phyloP scores from a whole-genome alignment of 2,329 filamentous ascomycete genomes.

The Xylaria sp. region DNA sequence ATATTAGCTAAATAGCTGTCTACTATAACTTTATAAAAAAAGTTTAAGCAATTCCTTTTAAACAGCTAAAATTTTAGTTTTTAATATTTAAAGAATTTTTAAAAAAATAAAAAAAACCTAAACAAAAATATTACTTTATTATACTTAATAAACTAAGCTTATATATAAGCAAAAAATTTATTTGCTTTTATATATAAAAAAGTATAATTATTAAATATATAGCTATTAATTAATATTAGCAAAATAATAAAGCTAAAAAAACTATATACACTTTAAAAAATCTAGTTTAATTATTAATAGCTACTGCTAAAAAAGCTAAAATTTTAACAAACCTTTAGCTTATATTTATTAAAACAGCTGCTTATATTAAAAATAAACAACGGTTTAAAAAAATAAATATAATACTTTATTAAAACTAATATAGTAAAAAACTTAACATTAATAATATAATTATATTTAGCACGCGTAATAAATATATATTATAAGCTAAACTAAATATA shows the following conservation, averaged over 20 bases:
- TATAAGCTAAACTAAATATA: no score
- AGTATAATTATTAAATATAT: not conserved
- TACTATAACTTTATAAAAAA: not conserved
- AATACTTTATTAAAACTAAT: not conserved
- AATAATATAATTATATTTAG: not conserved
- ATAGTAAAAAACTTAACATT: not conserved
- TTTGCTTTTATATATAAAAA: not conserved
- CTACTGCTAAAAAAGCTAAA: not conserved
- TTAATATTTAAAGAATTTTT: not conserved
- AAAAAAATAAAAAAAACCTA: not conserved
- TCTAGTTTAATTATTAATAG: not conserved
- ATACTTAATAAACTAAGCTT: not conserved
- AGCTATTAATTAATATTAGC: not conserved
- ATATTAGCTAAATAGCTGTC: not conserved
- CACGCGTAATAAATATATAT: not conserved
- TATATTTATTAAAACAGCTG: not conserved
- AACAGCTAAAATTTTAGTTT: not conserved
- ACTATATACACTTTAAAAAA: not conserved
- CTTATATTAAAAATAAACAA: not conserved
- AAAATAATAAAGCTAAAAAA: not conserved
- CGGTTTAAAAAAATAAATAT: not conserved
- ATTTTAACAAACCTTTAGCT: not conserved
- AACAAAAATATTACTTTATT: not conserved
- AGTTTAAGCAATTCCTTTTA: not conserved
- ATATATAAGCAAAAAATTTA: not conserved